Evolutionary conservation across 202 grass and related monocot genomes (phyloP).

Genomic region (Saccharum hybrid): DNA sequence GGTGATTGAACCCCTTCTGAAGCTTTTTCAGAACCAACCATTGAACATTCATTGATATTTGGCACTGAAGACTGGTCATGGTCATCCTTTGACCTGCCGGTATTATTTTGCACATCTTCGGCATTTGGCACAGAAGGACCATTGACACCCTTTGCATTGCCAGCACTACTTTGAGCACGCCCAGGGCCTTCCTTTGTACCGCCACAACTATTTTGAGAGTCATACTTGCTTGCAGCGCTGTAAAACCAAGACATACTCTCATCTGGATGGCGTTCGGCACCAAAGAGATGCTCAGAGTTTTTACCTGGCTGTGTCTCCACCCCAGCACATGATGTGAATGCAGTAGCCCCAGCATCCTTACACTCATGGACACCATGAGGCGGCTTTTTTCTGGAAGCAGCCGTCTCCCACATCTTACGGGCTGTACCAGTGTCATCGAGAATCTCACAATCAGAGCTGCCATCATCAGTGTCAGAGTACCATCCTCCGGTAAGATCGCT

Average conservation of each 20-base stretch:
- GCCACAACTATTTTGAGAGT: not conserved
- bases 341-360: slow-evolving; percentile 38
- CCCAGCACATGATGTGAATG: slow-evolving; percentile 46
- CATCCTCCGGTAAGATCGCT: slow-evolving; percentile 42
- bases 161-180: not conserved
- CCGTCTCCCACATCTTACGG: slow-evolving; percentile 80
- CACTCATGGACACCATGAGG: not conserved
- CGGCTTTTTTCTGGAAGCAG: slow-evolving; percentile 62
- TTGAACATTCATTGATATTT: not conserved
- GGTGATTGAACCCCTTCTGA: slow-evolving; percentile 33
- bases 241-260: not conserved
- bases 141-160: slow-evolving; percentile 10
- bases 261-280: not conserved
- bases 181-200: slow-evolving; percentile 4
- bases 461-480: slow-evolving; percentile 33
- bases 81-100: slow-evolving; percentile 20
- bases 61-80: slow-evolving; percentile 9
- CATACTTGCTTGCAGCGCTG: not conserved
- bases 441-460: slow-evolving; percentile 79
- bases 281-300: slow-evolving; percentile 2
- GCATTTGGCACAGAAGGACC: slow-evolving; percentile 10
- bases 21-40: slow-evolving; percentile 20
- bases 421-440: slow-evolving; percentile 61
- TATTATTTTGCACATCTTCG: not conserved
- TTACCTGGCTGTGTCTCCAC: slow-evolving; percentile 35